A percentile compares a stretch with the other conserved stretches of the same genome.
These are phyloP conservation scores for Russula abietina DNA, from an alignment of 768 basidiomycete species.

Conservation along the genomic window DNA sequence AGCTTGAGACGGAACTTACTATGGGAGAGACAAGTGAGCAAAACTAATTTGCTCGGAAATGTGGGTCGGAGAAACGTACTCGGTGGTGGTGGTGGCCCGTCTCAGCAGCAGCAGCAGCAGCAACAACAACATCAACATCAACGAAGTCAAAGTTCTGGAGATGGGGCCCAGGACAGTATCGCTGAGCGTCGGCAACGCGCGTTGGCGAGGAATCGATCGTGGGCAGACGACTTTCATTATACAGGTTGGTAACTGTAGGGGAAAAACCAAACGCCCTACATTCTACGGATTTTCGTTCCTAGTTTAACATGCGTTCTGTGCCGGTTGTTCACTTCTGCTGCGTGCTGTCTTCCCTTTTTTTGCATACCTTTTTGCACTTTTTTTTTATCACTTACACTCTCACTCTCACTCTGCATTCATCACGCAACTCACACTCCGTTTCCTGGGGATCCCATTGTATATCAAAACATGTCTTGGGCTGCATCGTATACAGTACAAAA, in stretches of 20 bases:
- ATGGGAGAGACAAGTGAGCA: constrained; percentile 71
- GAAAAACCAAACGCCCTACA: background rate
- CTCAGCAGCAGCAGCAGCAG: constrained; percentile 37
- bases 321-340: background rate
- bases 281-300: background rate
- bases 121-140: background rate
- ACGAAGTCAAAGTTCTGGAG: constrained; percentile 7
- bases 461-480: constrained; percentile 16
- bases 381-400: background rate
- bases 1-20: constrained; percentile 72
- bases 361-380: background rate
- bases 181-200: constrained; percentile 30
- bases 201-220: constrained; percentile 58
- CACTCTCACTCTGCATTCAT: background rate
- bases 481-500: no score
- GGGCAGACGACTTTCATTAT: constrained; percentile 62
- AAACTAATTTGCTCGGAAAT: constrained; percentile 40
- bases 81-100: constrained; percentile 19
- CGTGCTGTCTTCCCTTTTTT: background rate
- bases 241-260: constrained; percentile 49
- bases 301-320: background rate
- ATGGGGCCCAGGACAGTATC: constrained; percentile 6
- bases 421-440: constrained; percentile 3
- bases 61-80: constrained; percentile 29
- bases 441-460: constrained; percentile 20